Evolutionary conservation across 1,284 basidiomycete genomes (phyloP).

Genomic region (Leccinum subrobustum): DNA sequence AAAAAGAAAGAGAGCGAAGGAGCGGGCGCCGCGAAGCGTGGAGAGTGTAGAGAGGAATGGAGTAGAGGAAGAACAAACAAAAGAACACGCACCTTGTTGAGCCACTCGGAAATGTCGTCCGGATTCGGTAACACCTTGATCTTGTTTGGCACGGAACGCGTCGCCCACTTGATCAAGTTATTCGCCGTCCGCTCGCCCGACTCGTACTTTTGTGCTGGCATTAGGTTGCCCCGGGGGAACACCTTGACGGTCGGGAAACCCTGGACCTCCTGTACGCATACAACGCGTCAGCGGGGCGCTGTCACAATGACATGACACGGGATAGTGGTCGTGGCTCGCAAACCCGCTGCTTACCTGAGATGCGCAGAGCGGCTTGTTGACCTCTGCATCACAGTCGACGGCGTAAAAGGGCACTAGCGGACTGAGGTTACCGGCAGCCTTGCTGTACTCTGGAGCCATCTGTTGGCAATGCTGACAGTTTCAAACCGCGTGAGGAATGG

Average conservation of each 20-base stretch:
- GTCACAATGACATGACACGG: no score
- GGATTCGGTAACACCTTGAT: conserved; percentile 63
- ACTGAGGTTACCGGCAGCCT: conserved; percentile 76
- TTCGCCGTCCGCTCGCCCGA: conserved; percentile 70
- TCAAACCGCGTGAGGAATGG: not conserved
- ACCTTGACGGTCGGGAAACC: conserved; percentile 94
- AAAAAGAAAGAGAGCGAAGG: not conserved
- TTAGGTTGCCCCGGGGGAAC: conserved; percentile 71
- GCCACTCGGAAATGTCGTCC: conserved; percentile 61
- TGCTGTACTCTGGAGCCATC: conserved; percentile 83
- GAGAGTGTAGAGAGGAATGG: no score
- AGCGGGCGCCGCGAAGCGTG: not conserved
- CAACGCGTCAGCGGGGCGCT: not conserved
- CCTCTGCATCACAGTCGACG: conserved; percentile 86
- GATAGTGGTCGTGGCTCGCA: not conserved
- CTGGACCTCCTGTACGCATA: conserved; percentile 59
- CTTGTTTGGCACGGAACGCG: conserved; percentile 68
- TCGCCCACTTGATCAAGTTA: conserved; percentile 77
- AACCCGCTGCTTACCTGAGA: conserved; percentile 54
- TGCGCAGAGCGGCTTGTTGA: conserved; percentile 80
- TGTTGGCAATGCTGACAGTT: conserved; percentile 74
- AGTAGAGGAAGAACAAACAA: not conserved
- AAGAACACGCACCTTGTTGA: conserved; percentile 49
- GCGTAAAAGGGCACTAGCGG: conserved; percentile 89
- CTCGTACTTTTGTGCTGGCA: conserved; percentile 69